A percentile compares a stretch with the other conserved stretches of the same genome.
Conservation (phyloP, 2,329 filamentous ascomycete genomes). For the Ilyonectria destructans region DNA sequence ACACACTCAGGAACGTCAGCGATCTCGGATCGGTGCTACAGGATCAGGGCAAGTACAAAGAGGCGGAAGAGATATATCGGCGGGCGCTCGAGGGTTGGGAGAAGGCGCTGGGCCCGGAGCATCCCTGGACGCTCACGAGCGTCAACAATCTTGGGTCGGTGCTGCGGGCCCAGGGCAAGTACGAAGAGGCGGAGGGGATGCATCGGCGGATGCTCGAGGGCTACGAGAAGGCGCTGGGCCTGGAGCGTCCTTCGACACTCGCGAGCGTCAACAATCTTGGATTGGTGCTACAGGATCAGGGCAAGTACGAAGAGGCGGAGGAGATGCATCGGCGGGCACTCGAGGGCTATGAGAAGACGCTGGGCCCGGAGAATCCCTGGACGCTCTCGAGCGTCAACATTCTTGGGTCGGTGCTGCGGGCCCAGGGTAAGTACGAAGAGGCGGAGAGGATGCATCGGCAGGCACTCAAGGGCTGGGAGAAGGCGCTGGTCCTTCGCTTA, state of each 20-base stretch:
- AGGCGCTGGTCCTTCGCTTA: too few species aligned
- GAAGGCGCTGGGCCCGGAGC: background rate
- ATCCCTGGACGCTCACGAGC: background rate
- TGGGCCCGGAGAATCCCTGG: background rate
- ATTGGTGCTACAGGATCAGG: too few species aligned
- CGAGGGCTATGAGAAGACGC: too few species aligned
- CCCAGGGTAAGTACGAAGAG: too few species aligned
- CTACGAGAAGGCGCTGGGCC: conserved; percentile 29
- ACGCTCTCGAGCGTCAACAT: too few species aligned
- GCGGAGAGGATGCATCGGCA: background rate
- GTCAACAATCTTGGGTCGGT: background rate
- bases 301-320: too few species aligned
- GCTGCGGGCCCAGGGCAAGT: too few species aligned
- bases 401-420: too few species aligned
- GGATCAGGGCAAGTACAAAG: too few species aligned
- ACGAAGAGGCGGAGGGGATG: conserved; percentile 21
- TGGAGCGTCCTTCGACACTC: conserved; percentile 34
- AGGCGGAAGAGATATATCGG: background rate
- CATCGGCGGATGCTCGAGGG: conserved; percentile 31
- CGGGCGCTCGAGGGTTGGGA: background rate
- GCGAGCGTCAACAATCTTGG: conserved; percentile 30
- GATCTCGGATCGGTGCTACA: too few species aligned
- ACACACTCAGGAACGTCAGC: background rate
- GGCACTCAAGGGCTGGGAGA: background rate
- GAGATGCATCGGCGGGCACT: too few species aligned